Conservation (phyloP, 2,329 filamentous ascomycete species). For the Rasamsonia emersonii region DNA sequence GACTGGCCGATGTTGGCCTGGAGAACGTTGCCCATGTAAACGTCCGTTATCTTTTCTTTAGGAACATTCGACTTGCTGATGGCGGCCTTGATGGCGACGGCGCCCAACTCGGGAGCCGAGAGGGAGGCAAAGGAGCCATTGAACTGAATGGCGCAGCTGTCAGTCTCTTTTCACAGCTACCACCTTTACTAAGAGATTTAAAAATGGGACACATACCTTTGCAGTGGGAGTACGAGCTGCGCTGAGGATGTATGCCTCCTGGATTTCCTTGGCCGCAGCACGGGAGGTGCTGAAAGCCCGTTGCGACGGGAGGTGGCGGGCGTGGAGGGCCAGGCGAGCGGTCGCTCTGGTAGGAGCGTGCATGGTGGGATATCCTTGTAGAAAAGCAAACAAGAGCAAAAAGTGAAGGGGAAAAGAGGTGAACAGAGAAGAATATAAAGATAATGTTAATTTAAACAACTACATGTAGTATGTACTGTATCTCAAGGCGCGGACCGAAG, state of each 20-base stretch:
- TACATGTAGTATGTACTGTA: background rate
- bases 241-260: constrained; percentile 89
- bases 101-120: constrained; percentile 78
- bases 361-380: constrained; percentile 10
- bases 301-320: constrained; percentile 39
- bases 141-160: constrained; percentile 52
- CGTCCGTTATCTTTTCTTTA: constrained; percentile 70
- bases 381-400: background rate
- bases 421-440: constrained; percentile 5
- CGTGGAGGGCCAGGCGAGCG: constrained; percentile 22
- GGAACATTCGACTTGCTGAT: constrained; percentile 80
- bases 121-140: constrained; percentile 83
- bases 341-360: constrained; percentile 17
- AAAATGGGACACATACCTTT: constrained; percentile 50
- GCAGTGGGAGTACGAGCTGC: constrained; percentile 82
- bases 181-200: too few relatives aligned
- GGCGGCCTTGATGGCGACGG: constrained; percentile 84
- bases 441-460: background rate
- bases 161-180: background rate
- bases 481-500: too few relatives aligned
- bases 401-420: constrained; percentile 1
- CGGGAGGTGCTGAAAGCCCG: constrained; percentile 46
- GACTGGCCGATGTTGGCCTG: constrained; percentile 78
- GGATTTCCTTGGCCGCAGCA: constrained; percentile 54
- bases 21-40: constrained; percentile 97